Evolutionary conservation across 73 alveolate species (phyloP).

Genomic region (Breviolum minutum): DNA sequence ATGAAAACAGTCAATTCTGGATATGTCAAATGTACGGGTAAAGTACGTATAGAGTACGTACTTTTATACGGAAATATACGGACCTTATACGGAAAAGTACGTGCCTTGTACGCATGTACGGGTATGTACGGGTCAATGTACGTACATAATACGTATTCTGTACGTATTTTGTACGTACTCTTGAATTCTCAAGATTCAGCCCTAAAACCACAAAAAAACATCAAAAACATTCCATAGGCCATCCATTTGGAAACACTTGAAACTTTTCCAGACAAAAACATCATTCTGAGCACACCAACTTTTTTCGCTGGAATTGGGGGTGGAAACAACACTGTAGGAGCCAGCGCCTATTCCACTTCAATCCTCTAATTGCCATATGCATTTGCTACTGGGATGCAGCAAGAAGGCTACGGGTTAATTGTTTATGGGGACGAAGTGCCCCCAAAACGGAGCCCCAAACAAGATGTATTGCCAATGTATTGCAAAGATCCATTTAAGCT

Average conservation of each 20-base stretch:
- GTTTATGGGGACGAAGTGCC: not conserved
- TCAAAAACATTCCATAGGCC: not conserved
- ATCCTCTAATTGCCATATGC: too few relatives aligned
- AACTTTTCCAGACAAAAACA: too few relatives aligned
- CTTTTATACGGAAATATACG: not conserved
- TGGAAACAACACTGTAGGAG: not conserved
- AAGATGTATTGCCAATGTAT: not conserved
- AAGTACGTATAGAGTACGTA: not conserved
- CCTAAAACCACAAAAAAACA: not conserved
- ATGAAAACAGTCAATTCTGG: not conserved
- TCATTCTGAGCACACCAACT: too few relatives aligned
- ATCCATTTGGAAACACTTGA: too few relatives aligned
- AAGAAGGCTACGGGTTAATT: not conserved
- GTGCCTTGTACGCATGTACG: conserved; percentile 12
- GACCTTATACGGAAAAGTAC: conserved; percentile 3
- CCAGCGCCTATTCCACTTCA: not conserved
- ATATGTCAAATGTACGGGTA: not conserved
- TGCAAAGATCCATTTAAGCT: not conserved
- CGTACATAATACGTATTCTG: not conserved
- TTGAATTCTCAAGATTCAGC: not conserved
- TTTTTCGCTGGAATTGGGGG: not conserved
- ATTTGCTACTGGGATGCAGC: too few relatives aligned
- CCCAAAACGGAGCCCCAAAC: not conserved
- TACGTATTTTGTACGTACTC: conserved; percentile 4
- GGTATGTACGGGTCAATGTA: conserved; percentile 3